Evolutionary conservation across 1,139 yeast species (phyloP).

Genomic region (Diutina mesorugosa): DNA sequence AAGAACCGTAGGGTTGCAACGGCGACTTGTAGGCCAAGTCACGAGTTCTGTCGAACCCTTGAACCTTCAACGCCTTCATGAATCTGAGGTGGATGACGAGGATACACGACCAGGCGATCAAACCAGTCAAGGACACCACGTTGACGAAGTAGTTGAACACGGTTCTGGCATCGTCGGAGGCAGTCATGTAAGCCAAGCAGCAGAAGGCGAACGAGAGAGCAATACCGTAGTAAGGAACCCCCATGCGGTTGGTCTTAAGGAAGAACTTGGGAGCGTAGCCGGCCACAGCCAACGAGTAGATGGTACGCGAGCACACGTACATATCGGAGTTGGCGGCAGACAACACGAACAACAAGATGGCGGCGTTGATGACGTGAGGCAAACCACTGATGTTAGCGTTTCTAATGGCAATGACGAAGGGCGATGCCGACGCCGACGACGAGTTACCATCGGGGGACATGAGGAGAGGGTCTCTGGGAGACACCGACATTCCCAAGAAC

Average conservation of each 20-base stretch:
- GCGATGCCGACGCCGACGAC: slow-evolving; percentile 63
- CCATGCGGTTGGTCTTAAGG: slow-evolving; percentile 47
- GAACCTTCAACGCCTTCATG: slow-evolving; percentile 5
- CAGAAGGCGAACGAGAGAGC: slow-evolving; percentile 44
- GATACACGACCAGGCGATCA: slow-evolving; percentile 17
- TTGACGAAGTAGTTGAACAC: slow-evolving; percentile 15
- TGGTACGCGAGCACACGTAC: slow-evolving; percentile 34
- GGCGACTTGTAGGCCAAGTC: slow-evolving; percentile 51
- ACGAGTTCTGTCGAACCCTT: slow-evolving; percentile 16
- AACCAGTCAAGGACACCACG: slow-evolving; percentile 17
- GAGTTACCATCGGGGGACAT: slow-evolving; percentile 12
- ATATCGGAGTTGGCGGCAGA: slow-evolving; percentile 37
- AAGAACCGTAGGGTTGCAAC: slow-evolving; percentile 54
- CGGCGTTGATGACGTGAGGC: slow-evolving; percentile 33
- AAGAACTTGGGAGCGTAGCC: slow-evolving; percentile 31
- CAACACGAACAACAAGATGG: slow-evolving; percentile 30
- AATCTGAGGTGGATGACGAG: slow-evolving; percentile 10
- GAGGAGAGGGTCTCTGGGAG: slow-evolving; percentile 50
- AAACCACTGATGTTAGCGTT: slow-evolving; percentile 29
- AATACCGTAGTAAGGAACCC: slow-evolving; percentile 44
- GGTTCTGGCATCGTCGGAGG: slow-evolving; percentile 13
- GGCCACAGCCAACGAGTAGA: slow-evolving; percentile 31
- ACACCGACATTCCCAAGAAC: slow-evolving; percentile 63
- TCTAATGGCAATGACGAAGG: slow-evolving; percentile 44
- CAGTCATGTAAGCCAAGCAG: slow-evolving; percentile 17